Conservation (phyloP, 176 grass and related monocot species). For the Rhipidocladum racemiflorum region DNA sequence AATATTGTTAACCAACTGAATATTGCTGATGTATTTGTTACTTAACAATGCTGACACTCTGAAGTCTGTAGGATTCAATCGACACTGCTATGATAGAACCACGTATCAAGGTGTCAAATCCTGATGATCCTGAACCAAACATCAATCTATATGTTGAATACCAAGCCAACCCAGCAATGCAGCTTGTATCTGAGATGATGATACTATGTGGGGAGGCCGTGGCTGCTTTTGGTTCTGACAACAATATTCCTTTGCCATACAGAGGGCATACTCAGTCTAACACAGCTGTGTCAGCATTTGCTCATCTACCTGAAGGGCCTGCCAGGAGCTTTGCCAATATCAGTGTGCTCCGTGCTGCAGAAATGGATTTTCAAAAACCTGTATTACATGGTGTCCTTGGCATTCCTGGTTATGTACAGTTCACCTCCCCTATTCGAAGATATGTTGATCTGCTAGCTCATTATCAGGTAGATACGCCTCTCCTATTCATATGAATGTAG, state of each 20-base stretch:
- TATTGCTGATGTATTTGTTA: slow-evolving; percentile 8
- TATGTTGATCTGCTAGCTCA: slow-evolving; percentile 95
- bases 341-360: slow-evolving; percentile 70
- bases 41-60: neutral
- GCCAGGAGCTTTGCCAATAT: slow-evolving; percentile 81
- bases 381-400: slow-evolving; percentile 73
- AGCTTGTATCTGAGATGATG: slow-evolving; percentile 97
- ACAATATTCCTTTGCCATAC: slow-evolving; percentile 81
- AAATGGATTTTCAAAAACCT: slow-evolving; percentile 77
- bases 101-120: slow-evolving; percentile 82
- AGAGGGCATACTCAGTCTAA: slow-evolving; percentile 83
- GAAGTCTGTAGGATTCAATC: slow-evolving; percentile 45
- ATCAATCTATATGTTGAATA: slow-evolving; percentile 85
- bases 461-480: slow-evolving; percentile 62
- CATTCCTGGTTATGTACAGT: slow-evolving; percentile 89
- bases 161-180: slow-evolving; percentile 63
- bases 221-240: slow-evolving; percentile 68
- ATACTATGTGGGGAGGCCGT: slow-evolving; percentile 88
- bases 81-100: slow-evolving; percentile 87
- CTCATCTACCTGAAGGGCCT: slow-evolving; percentile 78
- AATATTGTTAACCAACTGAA: slow-evolving; percentile 5
- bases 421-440: slow-evolving; percentile 89
- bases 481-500: slow-evolving; percentile 20
- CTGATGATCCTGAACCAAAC: slow-evolving; percentile 68
- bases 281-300: slow-evolving; percentile 67